Evolutionary conservation across 768 basidiomycete species (phyloP).

Genomic region (Lyophyllum semitale): DNA sequence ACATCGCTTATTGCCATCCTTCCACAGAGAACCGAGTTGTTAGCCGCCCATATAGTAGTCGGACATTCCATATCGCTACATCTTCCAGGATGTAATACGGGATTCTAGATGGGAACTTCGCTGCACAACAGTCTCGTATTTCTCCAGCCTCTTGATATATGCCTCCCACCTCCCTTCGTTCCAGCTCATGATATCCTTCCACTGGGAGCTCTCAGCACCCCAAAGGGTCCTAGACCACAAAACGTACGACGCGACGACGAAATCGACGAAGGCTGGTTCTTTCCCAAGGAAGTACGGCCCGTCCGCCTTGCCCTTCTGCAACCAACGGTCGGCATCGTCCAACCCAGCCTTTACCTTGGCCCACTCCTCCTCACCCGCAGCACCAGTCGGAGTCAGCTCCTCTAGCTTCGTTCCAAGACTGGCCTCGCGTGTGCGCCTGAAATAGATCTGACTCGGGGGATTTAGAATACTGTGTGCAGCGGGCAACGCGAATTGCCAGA

Average conservation of each 20-base stretch:
- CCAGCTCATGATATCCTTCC: slow-evolving; percentile 33
- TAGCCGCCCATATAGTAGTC: no score
- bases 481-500: slow-evolving; percentile 21
- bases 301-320: slow-evolving; percentile 16
- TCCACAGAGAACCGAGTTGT: no score
- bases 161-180: slow-evolving; percentile 33
- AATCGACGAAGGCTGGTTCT: slow-evolving; percentile 4
- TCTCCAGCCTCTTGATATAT: not conserved
- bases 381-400: slow-evolving; percentile 22
- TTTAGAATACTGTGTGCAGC: slow-evolving; percentile 25
- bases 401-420: slow-evolving; percentile 22
- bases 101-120: no score
- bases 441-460: slow-evolving; percentile 34
- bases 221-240: slow-evolving; percentile 27
- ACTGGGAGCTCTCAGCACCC: slow-evolving; percentile 35
- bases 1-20: no score
- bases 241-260: slow-evolving; percentile 15
- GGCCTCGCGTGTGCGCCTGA: slow-evolving; percentile 25
- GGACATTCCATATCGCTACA: no score
- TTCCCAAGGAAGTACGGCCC: slow-evolving; percentile 6
- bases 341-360: slow-evolving; percentile 1
- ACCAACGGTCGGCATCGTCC: slow-evolving; percentile 13
- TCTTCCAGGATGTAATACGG: no score
- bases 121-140: not conserved
- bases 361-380: slow-evolving; percentile 22